Conservation (phyloP, 352 stramenopile species). For the Phytophthora pseudosyringae region DNA sequence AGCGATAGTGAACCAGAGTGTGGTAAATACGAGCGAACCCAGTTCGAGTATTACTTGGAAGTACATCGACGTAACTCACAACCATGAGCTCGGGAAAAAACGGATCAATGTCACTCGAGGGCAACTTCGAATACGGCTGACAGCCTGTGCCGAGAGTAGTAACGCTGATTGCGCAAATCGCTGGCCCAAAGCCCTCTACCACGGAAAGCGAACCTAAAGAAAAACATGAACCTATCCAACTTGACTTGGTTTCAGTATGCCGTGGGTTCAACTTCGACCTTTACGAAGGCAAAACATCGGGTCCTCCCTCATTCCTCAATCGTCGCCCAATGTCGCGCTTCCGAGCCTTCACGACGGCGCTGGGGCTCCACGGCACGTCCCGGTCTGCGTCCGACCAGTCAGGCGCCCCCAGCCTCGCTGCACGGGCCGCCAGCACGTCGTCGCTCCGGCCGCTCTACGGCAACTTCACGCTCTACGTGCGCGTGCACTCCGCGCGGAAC, state of each 20-base stretch:
- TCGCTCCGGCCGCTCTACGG: constrained; percentile 17
- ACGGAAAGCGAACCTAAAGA: constrained; percentile 13
- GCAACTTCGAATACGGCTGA: too few relatives aligned
- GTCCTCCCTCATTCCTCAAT: constrained; percentile 15
- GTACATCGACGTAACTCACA: too few relatives aligned
- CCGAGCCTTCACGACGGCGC: constrained; percentile 31
- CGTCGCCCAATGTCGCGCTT: constrained; percentile 23
- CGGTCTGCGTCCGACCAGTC: constrained; percentile 20
- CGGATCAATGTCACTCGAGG: too few relatives aligned
- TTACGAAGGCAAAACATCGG: background rate
- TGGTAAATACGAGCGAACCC: too few relatives aligned
- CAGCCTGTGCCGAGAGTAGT: background rate
- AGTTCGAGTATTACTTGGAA: too few relatives aligned
- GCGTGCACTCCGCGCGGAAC: constrained; percentile 67
- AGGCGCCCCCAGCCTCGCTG: background rate
- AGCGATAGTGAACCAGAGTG: too few relatives aligned
- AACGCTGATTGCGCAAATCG: constrained; percentile 3
- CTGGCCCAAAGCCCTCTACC: constrained; percentile 16
- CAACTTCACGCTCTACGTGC: constrained; percentile 67
- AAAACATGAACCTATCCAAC: constrained; percentile 8
- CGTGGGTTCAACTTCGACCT: background rate
- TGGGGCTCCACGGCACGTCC: constrained; percentile 19
- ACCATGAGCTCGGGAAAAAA: too few relatives aligned
- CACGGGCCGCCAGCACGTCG: constrained; percentile 13
- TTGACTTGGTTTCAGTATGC: constrained; percentile 11